Percentiles rank a stretch among this genome's conserved stretches.
phyloP scores from a whole-genome alignment of 2,329 filamentous ascomycete genomes.

The Shiraia sp. region DNA sequence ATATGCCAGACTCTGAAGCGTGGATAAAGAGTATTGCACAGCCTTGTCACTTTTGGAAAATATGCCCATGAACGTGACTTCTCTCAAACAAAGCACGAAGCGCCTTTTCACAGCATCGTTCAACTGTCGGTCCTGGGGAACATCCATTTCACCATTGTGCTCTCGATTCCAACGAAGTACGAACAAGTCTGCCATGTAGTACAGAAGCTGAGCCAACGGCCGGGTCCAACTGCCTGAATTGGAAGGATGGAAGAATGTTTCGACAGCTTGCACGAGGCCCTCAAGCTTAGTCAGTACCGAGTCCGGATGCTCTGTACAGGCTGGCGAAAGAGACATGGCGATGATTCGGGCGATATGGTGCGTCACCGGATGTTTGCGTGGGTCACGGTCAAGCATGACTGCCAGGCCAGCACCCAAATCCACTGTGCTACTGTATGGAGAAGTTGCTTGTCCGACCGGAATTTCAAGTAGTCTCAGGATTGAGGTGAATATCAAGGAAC shows the following conservation, averaged over 20 bases:
- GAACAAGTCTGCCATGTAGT: conserved; percentile 93
- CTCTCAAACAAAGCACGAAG: conserved; percentile 85
- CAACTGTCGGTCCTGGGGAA: conserved; percentile 77
- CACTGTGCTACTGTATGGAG: conserved; percentile 79
- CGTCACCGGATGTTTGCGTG: conserved; percentile 86
- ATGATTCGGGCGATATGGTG: conserved; percentile 94
- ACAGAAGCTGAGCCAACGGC: conserved; percentile 85
- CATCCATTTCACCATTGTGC: conserved; percentile 86
- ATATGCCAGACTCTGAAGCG: conserved; percentile 85
- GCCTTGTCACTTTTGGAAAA: conserved; percentile 94
- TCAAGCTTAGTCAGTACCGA: conserved; percentile 86
- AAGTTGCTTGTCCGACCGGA: conserved; percentile 92
- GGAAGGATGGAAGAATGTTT: conserved; percentile 98
- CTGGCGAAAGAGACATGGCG: conserved; percentile 87
- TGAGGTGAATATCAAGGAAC: conserved; percentile 88
- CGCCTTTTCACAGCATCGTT: conserved; percentile 80
- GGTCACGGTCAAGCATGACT: conserved; percentile 86
- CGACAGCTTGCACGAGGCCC: conserved; percentile 88
- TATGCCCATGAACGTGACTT: conserved; percentile 97
- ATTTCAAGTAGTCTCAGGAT: conserved; percentile 90
- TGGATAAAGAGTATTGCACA: conserved; percentile 88
- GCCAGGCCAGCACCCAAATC: conserved; percentile 84
- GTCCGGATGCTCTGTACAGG: conserved; percentile 73
- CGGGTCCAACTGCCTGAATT: conserved; percentile 93
- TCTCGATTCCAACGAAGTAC: conserved; percentile 98